A percentile compares a stretch with the other conserved stretches of the same genome.
These are phyloP conservation scores for Claviceps paspali DNA, from an alignment of 2,329 filamentous ascomycete genomes.

Conservation along the genomic window DNA sequence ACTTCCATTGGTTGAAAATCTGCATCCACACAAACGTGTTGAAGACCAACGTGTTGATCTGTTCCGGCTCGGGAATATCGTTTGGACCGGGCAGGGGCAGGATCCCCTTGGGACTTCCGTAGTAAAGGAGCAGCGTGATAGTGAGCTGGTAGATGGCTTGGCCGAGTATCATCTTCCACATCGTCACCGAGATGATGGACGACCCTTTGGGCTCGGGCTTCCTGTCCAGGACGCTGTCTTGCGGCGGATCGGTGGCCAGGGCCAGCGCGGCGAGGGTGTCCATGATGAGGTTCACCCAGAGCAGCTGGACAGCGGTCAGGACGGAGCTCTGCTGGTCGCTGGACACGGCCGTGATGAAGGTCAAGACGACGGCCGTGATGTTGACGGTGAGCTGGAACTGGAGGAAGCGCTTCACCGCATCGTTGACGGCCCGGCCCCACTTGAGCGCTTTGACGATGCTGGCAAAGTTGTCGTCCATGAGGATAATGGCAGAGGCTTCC, in stretches of 20 bases:
- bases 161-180: slow-evolving; percentile 99
- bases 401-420: slow-evolving; percentile 62
- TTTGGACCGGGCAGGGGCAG: slow-evolving; percentile 32
- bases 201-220: slow-evolving; percentile 47
- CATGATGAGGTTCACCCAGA: slow-evolving; percentile 98
- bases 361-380: slow-evolving; percentile 74
- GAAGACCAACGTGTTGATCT: slow-evolving; percentile 75
- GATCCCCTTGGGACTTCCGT: slow-evolving; percentile 37
- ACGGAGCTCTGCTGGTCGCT: slow-evolving; percentile 56
- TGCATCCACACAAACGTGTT: slow-evolving; percentile 99
- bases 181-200: slow-evolving; percentile 64
- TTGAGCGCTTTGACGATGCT: slow-evolving; percentile 75
- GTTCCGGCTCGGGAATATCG: slow-evolving; percentile 19
- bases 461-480: slow-evolving; percentile 79
- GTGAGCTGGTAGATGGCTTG: slow-evolving; percentile 82
- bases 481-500: slow-evolving; percentile 70
- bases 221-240: slow-evolving; percentile 62
- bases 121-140: slow-evolving; percentile 68
- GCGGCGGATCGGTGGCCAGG: slow-evolving; percentile 79
- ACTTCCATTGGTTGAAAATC: slow-evolving; percentile 96
- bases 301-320: slow-evolving; percentile 74
- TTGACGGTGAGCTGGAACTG: slow-evolving; percentile 78
- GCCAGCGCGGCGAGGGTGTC: slow-evolving; percentile 85
- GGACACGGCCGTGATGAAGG: slow-evolving; percentile 74
- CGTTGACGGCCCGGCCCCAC: slow-evolving; percentile 66